phyloP scores from a whole-genome alignment of 805 yeast genomes.

The Zygotorulaspora florentina region DNA sequence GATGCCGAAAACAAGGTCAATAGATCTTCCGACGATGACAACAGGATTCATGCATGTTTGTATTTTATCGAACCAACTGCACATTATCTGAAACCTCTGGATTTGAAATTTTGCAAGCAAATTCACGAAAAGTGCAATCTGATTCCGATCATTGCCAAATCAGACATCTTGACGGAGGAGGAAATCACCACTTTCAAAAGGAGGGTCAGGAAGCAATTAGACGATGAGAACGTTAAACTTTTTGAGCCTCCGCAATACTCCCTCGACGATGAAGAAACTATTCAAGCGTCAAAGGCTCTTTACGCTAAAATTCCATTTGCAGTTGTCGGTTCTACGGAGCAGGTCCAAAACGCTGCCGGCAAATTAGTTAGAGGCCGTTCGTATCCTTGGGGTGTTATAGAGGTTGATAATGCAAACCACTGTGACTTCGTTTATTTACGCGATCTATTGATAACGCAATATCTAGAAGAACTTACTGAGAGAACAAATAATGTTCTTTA shows the following conservation, averaged over 20 bases:
- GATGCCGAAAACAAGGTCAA: constrained; percentile 84
- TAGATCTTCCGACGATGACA: constrained; percentile 67
- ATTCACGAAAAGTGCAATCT: constrained; percentile 88
- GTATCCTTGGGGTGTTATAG: constrained; percentile 97
- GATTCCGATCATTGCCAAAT: constrained; percentile 91
- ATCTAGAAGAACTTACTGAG: constrained; percentile 91
- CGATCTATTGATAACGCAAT: constrained; percentile 82
- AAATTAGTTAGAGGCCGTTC: constrained; percentile 81
- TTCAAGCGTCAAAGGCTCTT: constrained; percentile 59
- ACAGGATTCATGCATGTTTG: constrained; percentile 86
- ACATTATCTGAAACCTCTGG: constrained; percentile 84
- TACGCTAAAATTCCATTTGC: constrained; percentile 83
- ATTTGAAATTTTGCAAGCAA: constrained; percentile 80
- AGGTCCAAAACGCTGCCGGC: constrained; percentile 68
- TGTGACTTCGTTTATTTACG: constrained; percentile 88
- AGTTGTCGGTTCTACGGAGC: constrained; percentile 81
- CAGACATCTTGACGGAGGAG: constrained; percentile 86
- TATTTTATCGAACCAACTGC: constrained; percentile 98
- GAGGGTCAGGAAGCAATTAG: constrained; percentile 73
- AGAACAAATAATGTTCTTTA: constrained; percentile 69
- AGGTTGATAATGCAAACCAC: constrained; percentile 90
- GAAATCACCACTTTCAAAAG: constrained; percentile 75
- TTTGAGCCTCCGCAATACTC: constrained; percentile 78
- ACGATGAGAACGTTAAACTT: constrained; percentile 64
- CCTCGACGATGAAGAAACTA: constrained; percentile 81